These are phyloP conservation scores for Ceratocystis papillata DNA, from an alignment of 2,329 filamentous ascomycete species.

Conservation along the genomic window DNA sequence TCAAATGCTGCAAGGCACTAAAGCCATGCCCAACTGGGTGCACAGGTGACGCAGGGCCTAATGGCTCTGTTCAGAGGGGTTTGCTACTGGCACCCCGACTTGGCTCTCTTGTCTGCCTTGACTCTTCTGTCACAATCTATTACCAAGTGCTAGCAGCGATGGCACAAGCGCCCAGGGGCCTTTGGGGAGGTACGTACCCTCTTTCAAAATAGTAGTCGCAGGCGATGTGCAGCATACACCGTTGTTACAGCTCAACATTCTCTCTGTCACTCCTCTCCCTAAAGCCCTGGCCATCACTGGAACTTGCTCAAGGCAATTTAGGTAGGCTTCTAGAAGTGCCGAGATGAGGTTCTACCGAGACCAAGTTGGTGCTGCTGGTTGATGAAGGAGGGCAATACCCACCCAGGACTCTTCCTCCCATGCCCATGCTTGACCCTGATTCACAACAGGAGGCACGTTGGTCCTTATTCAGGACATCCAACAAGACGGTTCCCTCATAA, in stretches of 20 bases:
- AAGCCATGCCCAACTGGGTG: background rate
- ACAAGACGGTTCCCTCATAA: background rate
- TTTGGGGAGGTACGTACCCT: background rate
- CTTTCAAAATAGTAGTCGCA: background rate
- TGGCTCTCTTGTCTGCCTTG: background rate
- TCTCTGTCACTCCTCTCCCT: background rate
- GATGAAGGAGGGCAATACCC: background rate
- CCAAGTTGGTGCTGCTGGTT: background rate
- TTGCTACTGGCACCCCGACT: slow-evolving; percentile 1
- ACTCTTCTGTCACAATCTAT: background rate
- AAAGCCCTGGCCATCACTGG: background rate
- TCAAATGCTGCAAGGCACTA: background rate
- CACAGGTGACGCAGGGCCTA: background rate
- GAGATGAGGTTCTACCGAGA: background rate
- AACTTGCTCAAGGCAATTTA: background rate
- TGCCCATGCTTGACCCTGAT: slow-evolving; percentile 1
- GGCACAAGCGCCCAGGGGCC: background rate
- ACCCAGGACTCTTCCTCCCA: background rate
- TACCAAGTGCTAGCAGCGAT: background rate
- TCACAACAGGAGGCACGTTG: background rate
- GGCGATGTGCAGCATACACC: background rate
- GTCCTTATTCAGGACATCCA: background rate
- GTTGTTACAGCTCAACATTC: background rate
- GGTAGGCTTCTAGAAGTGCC: slow-evolving; percentile 7
- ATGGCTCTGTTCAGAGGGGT: background rate